These are phyloP conservation scores for Farysia itapuensis DNA, from an alignment of 1,284 basidiomycete genomes.

Conservation along the genomic window DNA sequence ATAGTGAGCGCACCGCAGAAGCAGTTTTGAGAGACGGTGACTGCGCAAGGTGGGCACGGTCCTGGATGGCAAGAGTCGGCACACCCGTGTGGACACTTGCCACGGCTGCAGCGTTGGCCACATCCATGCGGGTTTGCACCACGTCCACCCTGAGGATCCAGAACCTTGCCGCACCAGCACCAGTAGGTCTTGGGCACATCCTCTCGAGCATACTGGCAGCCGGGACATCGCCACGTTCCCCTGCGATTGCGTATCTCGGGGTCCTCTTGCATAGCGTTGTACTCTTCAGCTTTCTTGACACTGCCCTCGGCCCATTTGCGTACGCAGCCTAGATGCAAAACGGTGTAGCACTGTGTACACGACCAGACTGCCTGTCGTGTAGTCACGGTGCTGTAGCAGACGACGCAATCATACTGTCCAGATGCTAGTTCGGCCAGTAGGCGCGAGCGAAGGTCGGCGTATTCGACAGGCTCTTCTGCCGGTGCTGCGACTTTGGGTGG, in stretches of 20 bases:
- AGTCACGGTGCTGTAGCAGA: slow-evolving; percentile 55
- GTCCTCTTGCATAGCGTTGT: slow-evolving; percentile 58
- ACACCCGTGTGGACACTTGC: slow-evolving; percentile 53
- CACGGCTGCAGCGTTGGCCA: slow-evolving; percentile 44
- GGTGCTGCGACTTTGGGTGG: slow-evolving; percentile 1
- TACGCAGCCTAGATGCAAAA: slow-evolving; percentile 53
- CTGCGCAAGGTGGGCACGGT: slow-evolving; percentile 55
- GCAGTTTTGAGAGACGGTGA: slow-evolving; percentile 51
- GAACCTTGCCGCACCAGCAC: slow-evolving; percentile 54
- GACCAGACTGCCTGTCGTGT: slow-evolving; percentile 52
- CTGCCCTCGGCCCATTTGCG: slow-evolving; percentile 56
- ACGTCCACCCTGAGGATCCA: slow-evolving; percentile 36
- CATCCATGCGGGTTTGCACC: slow-evolving; percentile 52
- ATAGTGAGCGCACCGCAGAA: slow-evolving; percentile 52
- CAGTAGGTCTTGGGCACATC: slow-evolving; percentile 51
- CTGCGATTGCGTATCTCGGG: slow-evolving; percentile 41
- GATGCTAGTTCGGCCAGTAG: slow-evolving; percentile 50
- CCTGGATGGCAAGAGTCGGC: slow-evolving; percentile 54
- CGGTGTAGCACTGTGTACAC: slow-evolving; percentile 54
- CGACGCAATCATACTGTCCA: slow-evolving; percentile 55
- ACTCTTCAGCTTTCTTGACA: slow-evolving; percentile 53
- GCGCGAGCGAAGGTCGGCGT: slow-evolving; percentile 53
- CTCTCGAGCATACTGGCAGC: slow-evolving; percentile 52
- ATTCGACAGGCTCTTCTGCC: slow-evolving; percentile 30
- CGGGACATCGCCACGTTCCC: slow-evolving; percentile 57